Evolutionary conservation across 164 flowering plant species (phyloP).

Genomic region (Liriodendron chinense): DNA sequence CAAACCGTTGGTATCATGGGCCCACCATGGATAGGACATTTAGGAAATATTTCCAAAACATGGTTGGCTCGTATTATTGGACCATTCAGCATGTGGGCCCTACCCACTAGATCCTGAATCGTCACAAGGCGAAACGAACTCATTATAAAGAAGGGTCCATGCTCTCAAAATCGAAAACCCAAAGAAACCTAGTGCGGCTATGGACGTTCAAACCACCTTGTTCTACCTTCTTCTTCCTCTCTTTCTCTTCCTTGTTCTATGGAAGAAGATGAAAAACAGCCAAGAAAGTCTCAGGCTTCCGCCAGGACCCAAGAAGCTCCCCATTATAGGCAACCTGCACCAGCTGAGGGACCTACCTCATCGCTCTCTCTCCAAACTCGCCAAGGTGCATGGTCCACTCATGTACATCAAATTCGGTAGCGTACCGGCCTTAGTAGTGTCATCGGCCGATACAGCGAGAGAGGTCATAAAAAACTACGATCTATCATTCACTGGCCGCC

Average conservation of each 20-base stretch:
- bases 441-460: constrained; percentile 10
- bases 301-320: constrained; percentile 6
- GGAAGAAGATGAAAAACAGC: background rate
- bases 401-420: constrained; percentile 8
- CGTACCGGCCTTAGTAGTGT: constrained; percentile 10
- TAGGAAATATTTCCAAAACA: no score
- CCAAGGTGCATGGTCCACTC: constrained; percentile 15
- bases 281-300: constrained; percentile 8
- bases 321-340: constrained; percentile 26
- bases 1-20: no score
- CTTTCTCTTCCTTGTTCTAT: background rate
- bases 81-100: no score
- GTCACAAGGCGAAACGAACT: no score
- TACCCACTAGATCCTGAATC: no score
- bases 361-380: constrained; percentile 13
- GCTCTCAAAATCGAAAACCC: no score
- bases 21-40: no score
- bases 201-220: background rate
- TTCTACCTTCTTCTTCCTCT: constrained; percentile 1
- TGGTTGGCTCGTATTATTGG: no score
- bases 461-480: constrained; percentile 13
- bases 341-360: constrained; percentile 19
- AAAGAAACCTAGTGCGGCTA: background rate
- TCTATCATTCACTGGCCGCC: constrained; percentile 2
- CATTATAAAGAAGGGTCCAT: no score